Base-by-base conservation (phyloP, 2,329 filamentous ascomycete species). In the Colletotrichum sp. region DNA sequence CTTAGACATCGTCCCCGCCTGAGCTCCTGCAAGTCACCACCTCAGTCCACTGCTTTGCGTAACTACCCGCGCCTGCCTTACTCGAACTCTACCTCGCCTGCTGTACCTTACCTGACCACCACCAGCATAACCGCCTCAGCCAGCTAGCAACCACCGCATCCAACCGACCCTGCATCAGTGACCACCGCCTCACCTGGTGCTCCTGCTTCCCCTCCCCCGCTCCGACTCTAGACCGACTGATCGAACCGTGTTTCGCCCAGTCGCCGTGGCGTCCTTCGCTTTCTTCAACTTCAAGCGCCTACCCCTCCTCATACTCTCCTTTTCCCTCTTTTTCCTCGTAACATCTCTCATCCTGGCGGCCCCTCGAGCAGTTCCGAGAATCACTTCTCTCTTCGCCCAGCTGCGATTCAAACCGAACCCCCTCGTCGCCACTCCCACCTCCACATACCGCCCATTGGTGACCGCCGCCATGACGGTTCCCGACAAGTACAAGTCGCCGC, bases 401-500 rank as follows among this genome's bases (percentile, higher is more conserved):
- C 81, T 94, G 76, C 88, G 87, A 81, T 85, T 82, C 80, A 84
- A 79, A 72, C 80, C 80, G 76, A 81, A 79, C 75, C 80, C 74
- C 72, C 80, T 75, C 72, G 77, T 75, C 71, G 81, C 81, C 69
- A 80, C 79, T 18, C 76, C 80, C 13, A 77, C 75, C 80, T 88
- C 81, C n/a, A 78, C 74, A 7, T 66, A 72, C 39, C 44, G 80
- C 76, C 68, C 83, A 76, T 82, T 85, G 79, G 85, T 83, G 78
- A 92, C 89, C 79, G 89, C 85, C 83, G 90, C 85, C 82, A 95
- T 95, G 93, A 92, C 91, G 79, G 73, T 76, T 13, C 89, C 91
- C 76, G 85, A 89, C 79, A 91, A 92, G 85, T 95, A 94, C 86
- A 90, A 90, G 84, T 93, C 90, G 82, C 95, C 95, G 78, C 95